phyloP scores from a whole-genome alignment of 2,329 filamentous ascomycete genomes.

The Hymenoscyphus fraxineus region DNA sequence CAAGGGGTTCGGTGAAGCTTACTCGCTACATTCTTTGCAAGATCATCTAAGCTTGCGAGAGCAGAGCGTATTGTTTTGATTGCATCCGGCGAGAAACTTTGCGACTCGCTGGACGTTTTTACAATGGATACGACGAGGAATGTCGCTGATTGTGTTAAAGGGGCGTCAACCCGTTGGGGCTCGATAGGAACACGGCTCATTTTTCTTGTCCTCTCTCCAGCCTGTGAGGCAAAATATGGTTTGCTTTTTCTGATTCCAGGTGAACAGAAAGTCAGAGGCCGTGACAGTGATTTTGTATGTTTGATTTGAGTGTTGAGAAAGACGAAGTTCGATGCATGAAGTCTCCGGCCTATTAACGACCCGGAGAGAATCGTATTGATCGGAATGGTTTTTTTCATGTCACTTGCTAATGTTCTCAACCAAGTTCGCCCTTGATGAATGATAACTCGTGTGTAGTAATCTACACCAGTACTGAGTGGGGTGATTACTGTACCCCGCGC shows the following conservation, averaged over 20 bases:
- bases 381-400: neutral
- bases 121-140: conserved; percentile 49
- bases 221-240: neutral
- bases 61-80: conserved; percentile 42
- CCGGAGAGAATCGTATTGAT: neutral
- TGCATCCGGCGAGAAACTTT: conserved; percentile 31
- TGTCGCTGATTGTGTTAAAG: conserved; percentile 49
- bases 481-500: neutral
- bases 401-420: neutral
- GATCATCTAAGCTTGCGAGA: conserved; percentile 42
- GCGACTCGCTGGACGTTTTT: conserved; percentile 14
- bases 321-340: neutral
- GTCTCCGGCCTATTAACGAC: neutral
- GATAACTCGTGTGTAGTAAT: neutral
- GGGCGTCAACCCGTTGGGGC: conserved; percentile 46
- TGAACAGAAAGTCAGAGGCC: neutral
- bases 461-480: neutral
- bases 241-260: neutral
- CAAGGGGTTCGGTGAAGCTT: neutral
- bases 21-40: conserved; percentile 49
- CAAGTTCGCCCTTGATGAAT: neutral
- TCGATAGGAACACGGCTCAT: conserved; percentile 35
- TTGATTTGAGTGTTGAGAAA: neutral
- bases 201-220: conserved; percentile 3
- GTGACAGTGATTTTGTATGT: neutral